Conservation (phyloP, 176 grass and related monocot genomes). For the Musa troglodytarum region DNA sequence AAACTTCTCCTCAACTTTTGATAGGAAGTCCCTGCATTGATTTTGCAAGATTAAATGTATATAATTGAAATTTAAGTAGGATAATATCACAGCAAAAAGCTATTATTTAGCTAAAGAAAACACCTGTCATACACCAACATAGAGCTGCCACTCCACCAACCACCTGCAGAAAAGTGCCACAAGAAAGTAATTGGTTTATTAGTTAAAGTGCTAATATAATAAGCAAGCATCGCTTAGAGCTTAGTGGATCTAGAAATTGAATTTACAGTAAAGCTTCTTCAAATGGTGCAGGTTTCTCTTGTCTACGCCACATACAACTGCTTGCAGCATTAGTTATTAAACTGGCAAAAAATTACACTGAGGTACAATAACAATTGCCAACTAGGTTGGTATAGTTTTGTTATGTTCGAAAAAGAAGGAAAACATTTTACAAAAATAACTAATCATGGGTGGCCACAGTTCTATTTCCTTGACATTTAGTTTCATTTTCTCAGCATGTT, state of each 20-base stretch:
- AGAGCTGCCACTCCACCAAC: slow-evolving; percentile 97
- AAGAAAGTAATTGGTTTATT: background rate
- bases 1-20: slow-evolving; percentile 76
- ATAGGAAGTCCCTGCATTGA: slow-evolving; percentile 51
- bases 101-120: slow-evolving; percentile 16
- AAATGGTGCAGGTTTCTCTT: background rate
- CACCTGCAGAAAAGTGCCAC: slow-evolving; percentile 37
- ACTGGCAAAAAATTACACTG: background rate
- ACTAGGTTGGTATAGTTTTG: background rate
- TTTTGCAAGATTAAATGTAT: slow-evolving; percentile 7
- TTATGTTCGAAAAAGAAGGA: background rate
- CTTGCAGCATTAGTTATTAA: background rate
- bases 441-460: background rate
- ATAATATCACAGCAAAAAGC: slow-evolving; percentile 2
- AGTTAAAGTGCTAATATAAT: background rate
- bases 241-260: background rate
- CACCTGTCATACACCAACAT: slow-evolving; percentile 76
- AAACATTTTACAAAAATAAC: background rate
- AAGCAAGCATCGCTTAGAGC: background rate
- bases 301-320: background rate
- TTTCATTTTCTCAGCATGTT: too few species aligned
- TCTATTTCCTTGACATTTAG: too few species aligned
- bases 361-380: background rate
- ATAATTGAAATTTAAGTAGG: slow-evolving; percentile 8
- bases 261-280: background rate